These are phyloP conservation scores for Penicillium sp. DNA, from an alignment of 2,329 filamentous ascomycete species.

Conservation along the genomic window DNA sequence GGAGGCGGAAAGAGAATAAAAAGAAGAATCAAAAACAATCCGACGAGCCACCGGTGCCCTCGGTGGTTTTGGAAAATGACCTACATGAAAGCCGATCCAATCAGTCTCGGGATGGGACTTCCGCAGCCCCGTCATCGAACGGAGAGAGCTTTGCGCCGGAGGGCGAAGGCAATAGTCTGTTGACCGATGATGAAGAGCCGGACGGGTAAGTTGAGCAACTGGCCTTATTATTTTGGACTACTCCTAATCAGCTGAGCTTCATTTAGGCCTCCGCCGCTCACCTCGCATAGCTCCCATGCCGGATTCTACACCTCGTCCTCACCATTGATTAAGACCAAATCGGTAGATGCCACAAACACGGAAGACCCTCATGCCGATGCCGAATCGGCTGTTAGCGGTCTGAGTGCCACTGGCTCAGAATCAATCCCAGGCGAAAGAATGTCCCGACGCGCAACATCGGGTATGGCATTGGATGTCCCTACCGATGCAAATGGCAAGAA, in stretches of 20 bases:
- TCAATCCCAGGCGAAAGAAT: conserved; percentile 43
- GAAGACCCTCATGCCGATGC: conserved; percentile 29
- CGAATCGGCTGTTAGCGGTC: conserved; percentile 31
- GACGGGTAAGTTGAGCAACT: conserved; percentile 36
- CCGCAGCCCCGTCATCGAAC: conserved; percentile 23
- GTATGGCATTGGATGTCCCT: conserved; percentile 34
- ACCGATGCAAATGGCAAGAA: conserved; percentile 45
- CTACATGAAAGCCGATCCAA: conserved; percentile 25
- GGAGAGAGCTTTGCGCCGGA: conserved; percentile 26
- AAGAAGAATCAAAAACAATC: conserved; percentile 25
- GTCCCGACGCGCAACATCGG: conserved; percentile 28
- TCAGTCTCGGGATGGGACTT: conserved; percentile 28
- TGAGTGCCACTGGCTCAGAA: conserved; percentile 40
- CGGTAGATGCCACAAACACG: conserved; percentile 44
- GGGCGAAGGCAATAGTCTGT: conserved; percentile 28
- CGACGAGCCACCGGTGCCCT: conserved; percentile 27
- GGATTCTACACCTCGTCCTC: conserved; percentile 69
- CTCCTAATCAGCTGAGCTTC: not conserved
- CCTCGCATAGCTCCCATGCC: conserved; percentile 63
- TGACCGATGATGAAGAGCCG: conserved; percentile 43
- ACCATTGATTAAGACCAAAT: conserved; percentile 61
- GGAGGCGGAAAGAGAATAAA: conserved; percentile 46
- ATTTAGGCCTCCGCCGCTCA: conserved; percentile 48
- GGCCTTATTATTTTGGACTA: not conserved
- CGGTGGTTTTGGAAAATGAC: conserved; percentile 25